Evolutionary conservation across 2,329 filamentous ascomycete genomes (phyloP).

Genomic region (Knoxdaviesia capensis): DNA sequence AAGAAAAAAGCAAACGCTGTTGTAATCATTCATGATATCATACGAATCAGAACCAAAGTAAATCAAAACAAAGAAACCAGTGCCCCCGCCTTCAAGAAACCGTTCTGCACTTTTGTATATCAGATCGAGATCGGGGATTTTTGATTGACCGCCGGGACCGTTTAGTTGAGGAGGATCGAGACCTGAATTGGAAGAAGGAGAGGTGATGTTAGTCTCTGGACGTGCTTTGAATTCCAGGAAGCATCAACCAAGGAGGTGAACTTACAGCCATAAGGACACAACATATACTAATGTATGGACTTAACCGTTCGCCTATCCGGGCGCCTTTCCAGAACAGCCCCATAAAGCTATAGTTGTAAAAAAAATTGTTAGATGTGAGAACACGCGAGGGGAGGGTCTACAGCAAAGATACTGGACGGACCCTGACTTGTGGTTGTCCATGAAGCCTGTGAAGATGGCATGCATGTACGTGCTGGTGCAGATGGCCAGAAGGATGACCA

Average conservation of each 20-base stretch:
- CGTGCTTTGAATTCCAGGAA: background rate
- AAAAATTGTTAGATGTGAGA: background rate
- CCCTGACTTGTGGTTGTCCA: slow-evolving; percentile 88
- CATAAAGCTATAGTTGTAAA: slow-evolving; percentile 32
- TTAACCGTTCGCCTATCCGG: slow-evolving; percentile 76
- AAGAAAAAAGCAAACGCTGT: too few species aligned
- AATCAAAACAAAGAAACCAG: background rate
- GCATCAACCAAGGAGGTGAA: slow-evolving; percentile 4
- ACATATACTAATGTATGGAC: slow-evolving; percentile 87
- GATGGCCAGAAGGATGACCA: slow-evolving; percentile 85
- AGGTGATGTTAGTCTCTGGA: background rate
- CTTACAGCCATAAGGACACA: slow-evolving; percentile 84
- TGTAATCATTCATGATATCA: too few species aligned
- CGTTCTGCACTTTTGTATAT: too few species aligned
- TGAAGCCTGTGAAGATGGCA: slow-evolving; percentile 68
- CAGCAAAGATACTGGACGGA: slow-evolving; percentile 19
- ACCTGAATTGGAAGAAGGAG: slow-evolving; percentile 8
- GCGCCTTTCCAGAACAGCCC: slow-evolving; percentile 95
- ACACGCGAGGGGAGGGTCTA: slow-evolving; percentile 2
- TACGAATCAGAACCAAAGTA: too few species aligned
- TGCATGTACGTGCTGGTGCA: slow-evolving; percentile 93
- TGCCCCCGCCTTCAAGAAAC: background rate
- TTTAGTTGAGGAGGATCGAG: slow-evolving; percentile 17
- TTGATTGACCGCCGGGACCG: slow-evolving; percentile 7
- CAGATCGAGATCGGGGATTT: too few species aligned